phyloP scores from a whole-genome alignment of 345 rosid genomes.

The Pseudoturritis turrita region DNA sequence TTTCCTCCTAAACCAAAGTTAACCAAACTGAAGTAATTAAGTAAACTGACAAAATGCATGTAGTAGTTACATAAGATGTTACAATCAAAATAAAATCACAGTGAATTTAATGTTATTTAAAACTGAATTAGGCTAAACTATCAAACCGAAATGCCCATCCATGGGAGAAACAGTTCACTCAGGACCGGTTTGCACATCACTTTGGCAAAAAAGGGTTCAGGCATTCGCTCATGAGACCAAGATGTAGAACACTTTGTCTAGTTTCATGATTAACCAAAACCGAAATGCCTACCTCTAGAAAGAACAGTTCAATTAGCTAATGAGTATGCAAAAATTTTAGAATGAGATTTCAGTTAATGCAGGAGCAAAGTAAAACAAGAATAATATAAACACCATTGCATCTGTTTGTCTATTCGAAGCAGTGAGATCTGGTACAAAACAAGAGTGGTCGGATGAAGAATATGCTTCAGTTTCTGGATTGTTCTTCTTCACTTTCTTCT shows the following conservation, averaged over 20 bases:
- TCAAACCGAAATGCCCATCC: not conserved
- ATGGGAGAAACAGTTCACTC: not conserved
- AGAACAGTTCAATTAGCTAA: not conserved
- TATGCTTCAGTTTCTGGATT: not conserved
- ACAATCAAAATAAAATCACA: not conserved
- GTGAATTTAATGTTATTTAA: not conserved
- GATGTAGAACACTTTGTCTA: not conserved
- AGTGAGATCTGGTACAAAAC: conserved; percentile 11
- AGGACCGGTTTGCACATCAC: not conserved
- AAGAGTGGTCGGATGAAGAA: not conserved
- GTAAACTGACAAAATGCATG: not conserved
- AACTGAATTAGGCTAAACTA: not conserved
- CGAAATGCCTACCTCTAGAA: not conserved
- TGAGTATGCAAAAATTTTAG: not conserved
- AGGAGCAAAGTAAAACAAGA: not conserved
- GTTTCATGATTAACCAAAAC: not conserved
- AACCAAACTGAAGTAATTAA: not conserved
- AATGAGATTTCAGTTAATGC: not conserved
- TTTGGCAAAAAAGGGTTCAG: not conserved
- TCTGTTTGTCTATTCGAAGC: conserved; percentile 1
- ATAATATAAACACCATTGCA: conserved; percentile 5
- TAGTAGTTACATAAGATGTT: not conserved
- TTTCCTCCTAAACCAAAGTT: not conserved
- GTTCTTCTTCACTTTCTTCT: conserved; percentile 23
- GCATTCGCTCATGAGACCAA: conserved; percentile 1